These are phyloP conservation scores for Actinomucor elegans DNA, from an alignment of 371 early-diverging fungal species.

Conservation along the genomic window DNA sequence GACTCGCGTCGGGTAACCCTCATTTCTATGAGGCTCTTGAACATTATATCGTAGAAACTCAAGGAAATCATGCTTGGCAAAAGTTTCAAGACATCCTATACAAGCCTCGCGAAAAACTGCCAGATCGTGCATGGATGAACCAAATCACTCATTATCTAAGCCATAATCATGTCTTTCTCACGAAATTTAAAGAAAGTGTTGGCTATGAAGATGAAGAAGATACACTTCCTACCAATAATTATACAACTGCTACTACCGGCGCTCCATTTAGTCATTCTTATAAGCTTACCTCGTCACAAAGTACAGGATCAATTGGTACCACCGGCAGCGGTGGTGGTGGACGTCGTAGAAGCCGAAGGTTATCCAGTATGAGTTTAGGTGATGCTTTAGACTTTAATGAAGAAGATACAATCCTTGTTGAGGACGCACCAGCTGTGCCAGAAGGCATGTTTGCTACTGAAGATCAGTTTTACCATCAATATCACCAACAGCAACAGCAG, in stretches of 20 bases:
- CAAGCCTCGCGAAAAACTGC: slow-evolving; percentile 37
- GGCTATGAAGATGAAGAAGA: slow-evolving; percentile 31
- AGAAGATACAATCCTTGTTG: slow-evolving; percentile 13
- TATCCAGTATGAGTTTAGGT: slow-evolving; percentile 16
- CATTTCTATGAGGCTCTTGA: slow-evolving; percentile 36
- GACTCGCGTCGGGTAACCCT: slow-evolving; percentile 25
- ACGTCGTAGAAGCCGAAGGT: slow-evolving; percentile 13
- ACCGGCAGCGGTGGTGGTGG: slow-evolving; percentile 1
- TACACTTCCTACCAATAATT: not conserved
- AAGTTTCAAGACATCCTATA: slow-evolving; percentile 37
- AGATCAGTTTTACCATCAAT: slow-evolving; percentile 33
- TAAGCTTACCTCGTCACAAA: slow-evolving; percentile 8
- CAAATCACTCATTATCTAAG: slow-evolving; percentile 34
- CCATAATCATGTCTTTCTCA: slow-evolving; percentile 43
- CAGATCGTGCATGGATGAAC: slow-evolving; percentile 41
- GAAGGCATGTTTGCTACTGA: slow-evolving; percentile 22
- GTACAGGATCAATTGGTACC: slow-evolving; percentile 7
- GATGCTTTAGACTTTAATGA: slow-evolving; percentile 9
- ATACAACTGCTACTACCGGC: not conserved
- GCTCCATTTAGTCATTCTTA: not conserved
- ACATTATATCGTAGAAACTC: slow-evolving; percentile 39
- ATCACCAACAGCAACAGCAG: slow-evolving; percentile 18
- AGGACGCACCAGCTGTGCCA: slow-evolving; percentile 17
- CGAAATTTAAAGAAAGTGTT: slow-evolving; percentile 45
- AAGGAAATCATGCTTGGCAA: slow-evolving; percentile 37